Evolutionary conservation across 148 eudicot species (phyloP).

Genomic region (Mesembryanthemum crystallinum): DNA sequence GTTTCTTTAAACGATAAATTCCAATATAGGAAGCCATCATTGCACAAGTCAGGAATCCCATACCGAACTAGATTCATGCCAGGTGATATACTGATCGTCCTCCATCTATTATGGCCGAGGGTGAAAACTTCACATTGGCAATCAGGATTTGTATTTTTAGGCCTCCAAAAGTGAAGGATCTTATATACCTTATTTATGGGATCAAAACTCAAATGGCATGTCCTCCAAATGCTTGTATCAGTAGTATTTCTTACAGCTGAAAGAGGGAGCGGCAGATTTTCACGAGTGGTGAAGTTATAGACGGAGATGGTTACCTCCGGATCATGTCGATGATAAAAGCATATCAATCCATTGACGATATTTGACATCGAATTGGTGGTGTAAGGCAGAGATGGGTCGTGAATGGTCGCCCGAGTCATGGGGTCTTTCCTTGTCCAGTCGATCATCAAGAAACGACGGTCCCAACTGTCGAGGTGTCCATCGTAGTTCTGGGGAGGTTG

Average conservation of each 20-base stretch:
- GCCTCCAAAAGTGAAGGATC: too few species aligned
- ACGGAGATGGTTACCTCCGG: neutral
- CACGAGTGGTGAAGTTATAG: neutral
- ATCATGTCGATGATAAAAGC: neutral
- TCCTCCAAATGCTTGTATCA: neutral
- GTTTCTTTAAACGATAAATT: too few species aligned
- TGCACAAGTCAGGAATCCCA: too few species aligned
- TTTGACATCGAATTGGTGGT: neutral
- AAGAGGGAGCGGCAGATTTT: neutral
- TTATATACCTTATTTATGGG: neutral
- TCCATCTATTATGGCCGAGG: too few species aligned
- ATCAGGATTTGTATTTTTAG: too few species aligned
- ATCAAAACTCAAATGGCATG: neutral
- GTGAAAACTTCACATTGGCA: too few species aligned
- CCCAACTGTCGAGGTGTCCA: neutral
- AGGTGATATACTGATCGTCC: too few species aligned
- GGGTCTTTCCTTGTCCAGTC: neutral
- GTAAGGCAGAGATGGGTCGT: neutral
- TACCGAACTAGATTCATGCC: too few species aligned
- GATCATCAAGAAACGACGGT: neutral
- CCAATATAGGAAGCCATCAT: too few species aligned
- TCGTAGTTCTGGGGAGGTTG: too few species aligned
- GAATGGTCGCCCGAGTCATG: neutral
- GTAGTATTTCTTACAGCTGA: neutral
- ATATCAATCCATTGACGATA: conserved; percentile 6